Evolutionary conservation across 2,329 filamentous ascomycete genomes (phyloP).

Genomic region (Ophidiomyces ophidiicola): DNA sequence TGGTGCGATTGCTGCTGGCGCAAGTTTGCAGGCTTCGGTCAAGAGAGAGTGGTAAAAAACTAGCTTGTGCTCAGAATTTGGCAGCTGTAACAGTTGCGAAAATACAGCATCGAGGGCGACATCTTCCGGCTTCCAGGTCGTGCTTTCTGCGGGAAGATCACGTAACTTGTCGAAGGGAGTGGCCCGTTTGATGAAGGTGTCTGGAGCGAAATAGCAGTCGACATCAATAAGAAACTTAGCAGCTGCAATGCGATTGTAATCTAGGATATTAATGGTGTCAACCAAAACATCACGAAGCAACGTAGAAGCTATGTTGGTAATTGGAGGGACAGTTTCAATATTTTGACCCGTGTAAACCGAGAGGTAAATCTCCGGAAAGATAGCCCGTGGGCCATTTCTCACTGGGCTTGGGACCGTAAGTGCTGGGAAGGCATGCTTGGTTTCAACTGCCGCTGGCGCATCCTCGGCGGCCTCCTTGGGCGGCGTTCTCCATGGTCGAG

Average conservation of each 20-base stretch:
- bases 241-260: conserved; percentile 80
- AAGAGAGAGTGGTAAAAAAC: conserved; percentile 95
- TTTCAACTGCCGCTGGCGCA: conserved; percentile 47
- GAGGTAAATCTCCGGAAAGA: conserved; percentile 89
- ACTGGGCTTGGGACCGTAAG: conserved; percentile 67
- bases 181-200: conserved; percentile 85
- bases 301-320: conserved; percentile 62
- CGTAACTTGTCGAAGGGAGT: conserved; percentile 84
- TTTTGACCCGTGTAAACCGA: conserved; percentile 85
- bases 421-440: conserved; percentile 64
- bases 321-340: conserved; percentile 72
- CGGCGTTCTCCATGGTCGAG: conserved; percentile 40
- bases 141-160: conserved; percentile 49
- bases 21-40: conserved; percentile 90
- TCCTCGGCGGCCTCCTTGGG: conserved; percentile 35
- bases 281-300: conserved; percentile 73
- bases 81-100: conserved; percentile 82
- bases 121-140: conserved; percentile 95
- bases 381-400: conserved; percentile 56
- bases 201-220: conserved; percentile 83
- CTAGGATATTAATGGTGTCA: conserved; percentile 85
- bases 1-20: conserved; percentile 89
- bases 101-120: conserved; percentile 96
- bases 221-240: conserved; percentile 86
- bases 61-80: conserved; percentile 76